Conservation (phyloP, 2,329 filamentous ascomycete species). For the Metarhizium anisopliae region DNA sequence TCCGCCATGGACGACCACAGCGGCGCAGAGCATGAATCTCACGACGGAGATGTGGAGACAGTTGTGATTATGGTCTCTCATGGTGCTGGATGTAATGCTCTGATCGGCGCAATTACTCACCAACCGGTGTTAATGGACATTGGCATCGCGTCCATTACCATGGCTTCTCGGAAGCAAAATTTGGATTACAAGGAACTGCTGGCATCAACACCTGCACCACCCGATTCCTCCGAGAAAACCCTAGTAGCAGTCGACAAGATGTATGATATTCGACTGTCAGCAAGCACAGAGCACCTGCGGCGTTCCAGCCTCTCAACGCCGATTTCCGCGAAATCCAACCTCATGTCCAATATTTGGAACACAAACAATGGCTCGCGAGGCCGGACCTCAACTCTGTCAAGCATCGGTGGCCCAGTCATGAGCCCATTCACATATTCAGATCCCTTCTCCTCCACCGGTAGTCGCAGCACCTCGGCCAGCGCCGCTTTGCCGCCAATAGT, state of each 20-base stretch:
- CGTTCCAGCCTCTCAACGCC: constrained; percentile 23
- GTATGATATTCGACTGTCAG: constrained; percentile 68
- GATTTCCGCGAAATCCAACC: constrained; percentile 21
- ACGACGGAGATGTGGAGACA: constrained; percentile 60
- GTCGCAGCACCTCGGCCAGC: constrained; percentile 37
- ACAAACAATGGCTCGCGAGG: constrained; percentile 21
- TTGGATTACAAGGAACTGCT: constrained; percentile 28
- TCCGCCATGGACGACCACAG: constrained; percentile 13
- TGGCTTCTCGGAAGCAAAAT: constrained; percentile 60
- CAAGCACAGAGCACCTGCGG: constrained; percentile 65
- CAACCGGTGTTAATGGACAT: constrained; percentile 89
- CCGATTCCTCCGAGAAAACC: constrained; percentile 13
- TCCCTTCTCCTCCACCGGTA: constrained; percentile 29
- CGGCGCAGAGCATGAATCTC: constrained; percentile 23
- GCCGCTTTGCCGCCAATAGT: constrained; percentile 19
- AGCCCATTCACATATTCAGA: constrained; percentile 31
- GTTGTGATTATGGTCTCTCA: constrained; percentile 87
- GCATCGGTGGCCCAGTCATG: constrained; percentile 15
- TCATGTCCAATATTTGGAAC: constrained; percentile 23
- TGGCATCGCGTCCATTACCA: constrained; percentile 80
- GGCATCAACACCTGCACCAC: constrained; percentile 15
- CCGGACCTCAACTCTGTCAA: constrained; percentile 22
- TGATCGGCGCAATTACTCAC: constrained; percentile 85
- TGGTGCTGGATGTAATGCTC: constrained; percentile 88
- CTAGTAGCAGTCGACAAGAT: constrained; percentile 45